Percentiles rank a stretch among this genome's conserved stretches.
phyloP scores from a whole-genome alignment of 352 stramenopile genomes.

The Globisporangium viniferum region DNA sequence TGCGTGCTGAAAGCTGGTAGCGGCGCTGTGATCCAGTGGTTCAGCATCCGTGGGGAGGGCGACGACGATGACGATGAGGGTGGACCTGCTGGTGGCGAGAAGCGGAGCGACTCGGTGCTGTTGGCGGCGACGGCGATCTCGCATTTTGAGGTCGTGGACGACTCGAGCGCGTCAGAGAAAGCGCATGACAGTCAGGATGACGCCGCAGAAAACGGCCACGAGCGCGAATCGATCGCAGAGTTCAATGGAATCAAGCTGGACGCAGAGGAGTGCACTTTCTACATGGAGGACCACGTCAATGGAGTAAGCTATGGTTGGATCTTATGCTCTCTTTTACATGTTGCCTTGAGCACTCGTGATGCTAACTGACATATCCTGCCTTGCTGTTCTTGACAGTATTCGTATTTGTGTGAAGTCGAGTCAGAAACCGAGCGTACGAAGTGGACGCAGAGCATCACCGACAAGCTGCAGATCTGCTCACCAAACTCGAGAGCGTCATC shows the following conservation, averaged over 20 bases:
- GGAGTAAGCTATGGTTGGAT: constrained; percentile 8
- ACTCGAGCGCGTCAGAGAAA: constrained; percentile 17
- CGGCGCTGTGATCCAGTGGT: constrained; percentile 32
- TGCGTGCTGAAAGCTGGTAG: constrained; percentile 24
- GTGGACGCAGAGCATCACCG: constrained; percentile 10
- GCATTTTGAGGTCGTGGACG: constrained; percentile 41
- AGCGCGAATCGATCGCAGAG: constrained; percentile 14
- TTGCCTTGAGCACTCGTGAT: background rate
- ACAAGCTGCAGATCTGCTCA: background rate
- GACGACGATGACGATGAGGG: constrained; percentile 23
- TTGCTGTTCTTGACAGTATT: constrained; percentile 7
- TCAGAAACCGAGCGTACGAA: constrained; percentile 12
- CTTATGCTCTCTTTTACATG: background rate
- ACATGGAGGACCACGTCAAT: constrained; percentile 37
- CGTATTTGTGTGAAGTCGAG: constrained; percentile 21
- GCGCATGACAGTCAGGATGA: constrained; percentile 16
- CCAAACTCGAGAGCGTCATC: background rate
- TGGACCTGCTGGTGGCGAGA: background rate
- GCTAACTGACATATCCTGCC: background rate
- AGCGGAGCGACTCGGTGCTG: constrained; percentile 21
- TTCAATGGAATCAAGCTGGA: constrained; percentile 27
- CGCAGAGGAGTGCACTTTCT: constrained; percentile 36
- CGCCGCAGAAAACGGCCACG: background rate
- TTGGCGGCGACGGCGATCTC: constrained; percentile 34
- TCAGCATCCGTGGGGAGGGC: constrained; percentile 30